Evolutionary conservation across 2,329 filamentous ascomycete species (phyloP).

Genomic region (Emergomyces orientalis): DNA sequence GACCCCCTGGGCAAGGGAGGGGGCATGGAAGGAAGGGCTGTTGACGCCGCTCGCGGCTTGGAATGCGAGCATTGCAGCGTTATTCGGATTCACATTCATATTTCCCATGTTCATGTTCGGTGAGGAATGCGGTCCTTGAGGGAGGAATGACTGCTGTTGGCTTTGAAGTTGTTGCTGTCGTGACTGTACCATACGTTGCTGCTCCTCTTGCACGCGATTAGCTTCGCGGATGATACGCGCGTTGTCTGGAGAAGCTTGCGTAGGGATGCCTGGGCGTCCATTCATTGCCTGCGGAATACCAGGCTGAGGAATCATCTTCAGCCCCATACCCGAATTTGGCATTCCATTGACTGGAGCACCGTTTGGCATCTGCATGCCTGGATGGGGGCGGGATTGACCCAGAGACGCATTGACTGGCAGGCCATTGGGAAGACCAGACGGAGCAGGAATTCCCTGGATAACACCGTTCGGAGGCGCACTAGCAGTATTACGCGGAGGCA

Average conservation of each 20-base stretch:
- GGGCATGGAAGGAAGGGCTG: constrained; percentile 37
- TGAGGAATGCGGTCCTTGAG: constrained; percentile 36
- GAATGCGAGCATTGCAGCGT: constrained; percentile 37
- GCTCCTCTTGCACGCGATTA: constrained; percentile 37
- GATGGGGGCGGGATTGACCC: constrained; percentile 31
- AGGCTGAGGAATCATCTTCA: constrained; percentile 47
- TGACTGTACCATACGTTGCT: constrained; percentile 54
- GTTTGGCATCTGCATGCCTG: constrained; percentile 34
- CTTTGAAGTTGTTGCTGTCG: constrained; percentile 36
- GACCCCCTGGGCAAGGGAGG: constrained; percentile 30
- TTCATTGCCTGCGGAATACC: constrained; percentile 46
- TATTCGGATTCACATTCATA: constrained; percentile 33
- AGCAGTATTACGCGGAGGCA: constrained; percentile 39
- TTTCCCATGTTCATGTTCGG: constrained; percentile 38
- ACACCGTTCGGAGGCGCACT: constrained; percentile 30
- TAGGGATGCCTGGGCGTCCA: constrained; percentile 36
- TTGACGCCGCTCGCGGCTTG: constrained; percentile 34
- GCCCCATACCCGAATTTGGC: constrained; percentile 48
- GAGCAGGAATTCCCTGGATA: constrained; percentile 2
- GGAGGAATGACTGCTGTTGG: constrained; percentile 34
- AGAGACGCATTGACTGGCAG: constrained; percentile 22
- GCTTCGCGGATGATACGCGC: constrained; percentile 41
- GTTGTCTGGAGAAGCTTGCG: constrained; percentile 46
- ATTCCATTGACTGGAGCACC: constrained; percentile 40
- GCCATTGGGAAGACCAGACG: constrained; percentile 16